Percentiles rank a stretch among this genome's conserved stretches.
These are phyloP conservation scores for Cystobasidium tubakii DNA, from an alignment of 768 basidiomycete genomes.

Conservation along the genomic window DNA sequence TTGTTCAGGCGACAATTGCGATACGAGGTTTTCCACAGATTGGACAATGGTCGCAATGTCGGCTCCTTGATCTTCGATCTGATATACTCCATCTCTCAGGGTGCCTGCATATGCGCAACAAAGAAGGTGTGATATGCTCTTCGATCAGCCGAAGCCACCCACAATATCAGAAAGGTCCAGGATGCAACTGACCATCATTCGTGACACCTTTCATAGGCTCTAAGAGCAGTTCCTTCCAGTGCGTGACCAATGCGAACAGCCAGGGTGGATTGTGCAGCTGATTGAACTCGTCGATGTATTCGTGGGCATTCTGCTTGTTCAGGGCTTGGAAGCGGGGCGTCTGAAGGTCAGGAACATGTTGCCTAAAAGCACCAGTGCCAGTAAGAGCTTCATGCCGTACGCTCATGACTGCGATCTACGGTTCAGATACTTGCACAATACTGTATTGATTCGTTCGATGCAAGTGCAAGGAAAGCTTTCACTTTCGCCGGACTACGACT, in stretches of 20 bases:
- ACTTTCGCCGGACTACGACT: background rate
- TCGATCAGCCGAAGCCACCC: background rate
- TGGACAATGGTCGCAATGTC: slow-evolving; percentile 42
- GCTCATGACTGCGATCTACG: background rate
- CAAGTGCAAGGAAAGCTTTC: background rate
- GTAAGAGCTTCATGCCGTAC: background rate
- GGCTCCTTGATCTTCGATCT: slow-evolving; percentile 45
- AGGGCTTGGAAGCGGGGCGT: slow-evolving; percentile 5
- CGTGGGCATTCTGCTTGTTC: slow-evolving; percentile 8
- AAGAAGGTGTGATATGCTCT: background rate
- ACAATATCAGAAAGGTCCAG: background rate
- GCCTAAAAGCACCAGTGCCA: background rate
- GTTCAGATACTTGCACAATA: background rate
- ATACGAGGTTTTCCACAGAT: slow-evolving; percentile 41
- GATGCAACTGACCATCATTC: slow-evolving; percentile 14
- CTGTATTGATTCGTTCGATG: background rate
- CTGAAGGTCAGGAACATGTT: background rate
- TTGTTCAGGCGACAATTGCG: slow-evolving; percentile 36
- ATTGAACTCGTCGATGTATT: slow-evolving; percentile 16
- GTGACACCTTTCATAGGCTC: slow-evolving; percentile 24
- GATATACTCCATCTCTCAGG: slow-evolving; percentile 16
- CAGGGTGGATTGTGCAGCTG: slow-evolving; percentile 12
- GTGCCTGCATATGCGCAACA: background rate
- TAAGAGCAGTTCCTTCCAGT: slow-evolving; percentile 18
- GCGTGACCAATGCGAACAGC: slow-evolving; percentile 5